A percentile compares a stretch with the other conserved stretches of the same genome.
Evolutionary conservation across 192 early-diverging fungal species (phyloP).

Genomic region (Spizellomyces sp.): DNA sequence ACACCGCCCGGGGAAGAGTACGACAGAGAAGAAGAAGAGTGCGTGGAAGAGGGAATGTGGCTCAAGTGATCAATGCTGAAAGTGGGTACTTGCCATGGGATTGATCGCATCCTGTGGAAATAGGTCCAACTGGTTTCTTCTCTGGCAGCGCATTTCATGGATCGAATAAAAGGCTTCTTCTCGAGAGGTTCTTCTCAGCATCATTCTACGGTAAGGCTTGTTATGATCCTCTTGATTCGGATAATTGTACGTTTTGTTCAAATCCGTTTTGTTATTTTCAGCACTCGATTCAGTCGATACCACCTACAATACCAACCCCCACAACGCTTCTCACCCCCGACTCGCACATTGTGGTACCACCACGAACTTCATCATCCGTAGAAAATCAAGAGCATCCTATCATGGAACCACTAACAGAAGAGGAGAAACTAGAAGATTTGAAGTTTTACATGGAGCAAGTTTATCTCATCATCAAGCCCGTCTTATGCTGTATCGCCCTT

Average conservation of each 20-base stretch:
- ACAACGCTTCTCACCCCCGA: background rate
- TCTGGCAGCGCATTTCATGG: slow-evolving; percentile 18
- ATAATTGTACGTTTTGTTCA: background rate
- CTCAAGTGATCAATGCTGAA: slow-evolving; percentile 34
- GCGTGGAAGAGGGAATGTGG: slow-evolving; percentile 29
- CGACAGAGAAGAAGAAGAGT: slow-evolving; percentile 16
- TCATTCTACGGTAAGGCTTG: background rate
- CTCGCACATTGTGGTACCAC: background rate
- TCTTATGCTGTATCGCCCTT: slow-evolving; percentile 73
- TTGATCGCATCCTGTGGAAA: background rate
- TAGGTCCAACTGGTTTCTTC: too few species aligned
- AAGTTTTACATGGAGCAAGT: slow-evolving; percentile 81
- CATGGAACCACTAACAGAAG: slow-evolving; percentile 34
- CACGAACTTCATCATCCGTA: background rate
- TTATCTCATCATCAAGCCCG: slow-evolving; percentile 81
- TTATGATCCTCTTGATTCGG: background rate
- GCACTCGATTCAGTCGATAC: background rate
- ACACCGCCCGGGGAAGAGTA: background rate
- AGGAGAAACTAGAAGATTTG: slow-evolving; percentile 64
- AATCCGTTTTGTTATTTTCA: too few species aligned
- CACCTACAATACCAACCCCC: background rate
- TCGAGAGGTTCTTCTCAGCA: background rate
- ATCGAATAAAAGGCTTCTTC: slow-evolving; percentile 18
- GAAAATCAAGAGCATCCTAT: background rate
- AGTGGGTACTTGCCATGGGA: slow-evolving; percentile 25